A percentile compares a stretch with the other conserved stretches of the same genome.
Conservation (phyloP, 768 basidiomycete species). For the Mycena rebaudengoi region DNA sequence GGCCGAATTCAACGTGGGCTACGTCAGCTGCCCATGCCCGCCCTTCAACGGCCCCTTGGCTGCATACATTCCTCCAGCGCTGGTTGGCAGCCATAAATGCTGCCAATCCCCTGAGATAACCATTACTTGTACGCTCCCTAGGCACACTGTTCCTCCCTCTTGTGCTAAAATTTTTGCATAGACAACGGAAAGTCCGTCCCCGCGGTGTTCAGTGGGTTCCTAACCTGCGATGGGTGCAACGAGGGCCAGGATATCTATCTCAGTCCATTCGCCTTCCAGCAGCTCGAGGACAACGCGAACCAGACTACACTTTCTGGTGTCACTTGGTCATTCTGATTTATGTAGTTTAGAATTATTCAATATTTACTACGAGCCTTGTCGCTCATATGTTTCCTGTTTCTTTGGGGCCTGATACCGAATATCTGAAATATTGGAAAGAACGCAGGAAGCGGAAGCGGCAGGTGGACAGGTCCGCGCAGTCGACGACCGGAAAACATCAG, state of each 20-base stretch:
- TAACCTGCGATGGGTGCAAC: constrained; percentile 4
- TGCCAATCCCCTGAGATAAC: constrained; percentile 1
- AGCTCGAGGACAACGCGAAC: constrained; percentile 5
- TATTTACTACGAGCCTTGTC: not conserved
- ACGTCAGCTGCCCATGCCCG: constrained; percentile 5
- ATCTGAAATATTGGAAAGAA: constrained; percentile 20
- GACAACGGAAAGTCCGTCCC: constrained; percentile 4
- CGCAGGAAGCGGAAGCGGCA: constrained; percentile 24
- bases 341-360: not conserved
- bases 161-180: not conserved
- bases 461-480: not conserved
- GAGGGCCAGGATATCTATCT: constrained; percentile 2
- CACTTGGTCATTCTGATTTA: constrained; percentile 3
- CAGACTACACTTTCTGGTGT: constrained; percentile 4
- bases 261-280: not conserved
- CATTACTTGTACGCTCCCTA: not conserved
- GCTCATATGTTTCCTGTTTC: no score
- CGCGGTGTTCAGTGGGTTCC: constrained; percentile 6
- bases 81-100: not conserved
- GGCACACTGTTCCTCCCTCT: not conserved
- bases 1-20: constrained; percentile 2
- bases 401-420: no score
- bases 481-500: no score
- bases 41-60: constrained; percentile 1
- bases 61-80: constrained; percentile 5